phyloP scores from a whole-genome alignment of 2,329 filamentous ascomycete species.

The Penicillium sp. region DNA sequence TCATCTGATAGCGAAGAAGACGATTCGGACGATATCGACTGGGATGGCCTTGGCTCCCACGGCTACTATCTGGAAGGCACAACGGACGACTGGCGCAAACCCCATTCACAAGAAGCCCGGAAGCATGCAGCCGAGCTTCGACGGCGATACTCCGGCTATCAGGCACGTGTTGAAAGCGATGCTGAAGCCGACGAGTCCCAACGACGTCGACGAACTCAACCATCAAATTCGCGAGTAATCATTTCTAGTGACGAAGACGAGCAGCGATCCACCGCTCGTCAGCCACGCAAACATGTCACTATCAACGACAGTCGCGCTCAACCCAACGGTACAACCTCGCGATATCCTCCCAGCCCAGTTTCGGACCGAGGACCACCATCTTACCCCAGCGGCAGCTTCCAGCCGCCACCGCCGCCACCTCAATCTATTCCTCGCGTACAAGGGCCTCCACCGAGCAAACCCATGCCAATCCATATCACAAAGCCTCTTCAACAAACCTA shows the following conservation, averaged over 20 bases:
- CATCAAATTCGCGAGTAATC: conserved; percentile 8
- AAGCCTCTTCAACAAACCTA: conserved; percentile 13
- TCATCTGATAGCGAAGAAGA: conserved; percentile 28
- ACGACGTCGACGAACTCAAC: conserved; percentile 4
- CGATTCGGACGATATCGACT: conserved; percentile 18
- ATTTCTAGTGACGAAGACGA: conserved; percentile 21
- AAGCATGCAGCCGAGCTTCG: conserved; percentile 32
- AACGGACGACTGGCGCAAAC: conserved; percentile 39
- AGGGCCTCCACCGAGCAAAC: conserved; percentile 1
- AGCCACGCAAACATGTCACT: conserved; percentile 5
- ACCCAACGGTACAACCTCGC: conserved; percentile 11
- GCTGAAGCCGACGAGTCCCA: conserved; percentile 25
- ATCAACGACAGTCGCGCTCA: conserved; percentile 5
- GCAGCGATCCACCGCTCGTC: conserved; percentile 10
- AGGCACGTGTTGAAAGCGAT: conserved; percentile 42
- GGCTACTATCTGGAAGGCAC: conserved; percentile 40
- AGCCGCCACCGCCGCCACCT: conserved; percentile 7
- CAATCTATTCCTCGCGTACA: conserved; percentile 11
- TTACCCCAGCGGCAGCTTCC: conserved; percentile 14
- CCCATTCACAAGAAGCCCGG: conserved; percentile 40
- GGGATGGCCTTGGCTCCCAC: conserved; percentile 27
- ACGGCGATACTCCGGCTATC: conserved; percentile 36
- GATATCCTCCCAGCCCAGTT: conserved; percentile 8
- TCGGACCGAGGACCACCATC: conserved; percentile 8
- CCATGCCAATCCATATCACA: not conserved